A percentile compares a stretch with the other conserved stretches of the same genome.
These are phyloP conservation scores for Aspergillus sp. DNA, from an alignment of 2,329 filamentous ascomycete genomes.

Conservation along the genomic window DNA sequence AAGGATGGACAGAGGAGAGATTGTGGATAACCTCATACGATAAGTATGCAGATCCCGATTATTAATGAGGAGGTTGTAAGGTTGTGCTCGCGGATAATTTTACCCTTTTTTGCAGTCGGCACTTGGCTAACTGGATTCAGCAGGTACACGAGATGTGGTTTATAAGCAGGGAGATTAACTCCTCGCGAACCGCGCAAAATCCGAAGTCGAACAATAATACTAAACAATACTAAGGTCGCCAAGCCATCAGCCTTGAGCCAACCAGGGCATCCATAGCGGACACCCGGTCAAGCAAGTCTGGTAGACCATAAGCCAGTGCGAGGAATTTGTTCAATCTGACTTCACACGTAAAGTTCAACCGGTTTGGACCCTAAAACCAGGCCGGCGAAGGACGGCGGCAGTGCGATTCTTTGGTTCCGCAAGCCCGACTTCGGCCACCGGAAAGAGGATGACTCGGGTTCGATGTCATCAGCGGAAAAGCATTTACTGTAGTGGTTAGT, in stretches of 20 bases:
- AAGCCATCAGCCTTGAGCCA: not conserved
- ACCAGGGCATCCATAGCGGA: not conserved
- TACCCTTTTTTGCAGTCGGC: not conserved
- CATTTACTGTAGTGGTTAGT: too few species aligned
- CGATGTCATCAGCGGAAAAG: slow-evolving; percentile 16
- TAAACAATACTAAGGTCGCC: not conserved
- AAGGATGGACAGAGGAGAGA: not conserved
- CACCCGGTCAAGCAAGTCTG: not conserved
- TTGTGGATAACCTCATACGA: not conserved
- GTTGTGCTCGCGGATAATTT: not conserved
- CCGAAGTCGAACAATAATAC: not conserved
- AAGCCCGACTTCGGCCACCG: slow-evolving; percentile 20
- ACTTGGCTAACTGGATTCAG: not conserved
- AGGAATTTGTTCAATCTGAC: not conserved
- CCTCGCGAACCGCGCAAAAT: slow-evolving; percentile 21
- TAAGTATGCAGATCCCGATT: not conserved
- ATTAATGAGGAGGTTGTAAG: not conserved
- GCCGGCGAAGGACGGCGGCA: not conserved
- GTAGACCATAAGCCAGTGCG: not conserved
- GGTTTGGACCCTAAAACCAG: not conserved
- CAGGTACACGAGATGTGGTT: not conserved
- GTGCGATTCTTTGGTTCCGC: not conserved
- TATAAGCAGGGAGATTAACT: slow-evolving; percentile 8
- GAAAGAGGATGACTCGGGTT: slow-evolving; percentile 12
- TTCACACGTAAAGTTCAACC: not conserved